Conservation (phyloP, 257 asterid species). For the Ballota nigra region DNA sequence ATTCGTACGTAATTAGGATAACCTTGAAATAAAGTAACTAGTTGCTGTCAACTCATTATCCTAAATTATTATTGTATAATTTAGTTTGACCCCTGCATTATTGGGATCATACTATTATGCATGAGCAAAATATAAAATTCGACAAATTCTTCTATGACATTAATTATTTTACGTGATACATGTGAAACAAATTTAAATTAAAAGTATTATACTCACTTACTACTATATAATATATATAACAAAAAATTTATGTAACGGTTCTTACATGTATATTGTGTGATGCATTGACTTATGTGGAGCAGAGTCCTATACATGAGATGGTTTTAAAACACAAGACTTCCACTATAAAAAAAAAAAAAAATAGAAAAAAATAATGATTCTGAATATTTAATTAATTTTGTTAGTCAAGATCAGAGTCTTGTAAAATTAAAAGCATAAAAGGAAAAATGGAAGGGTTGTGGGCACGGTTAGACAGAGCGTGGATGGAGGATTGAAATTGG, state of each 20-base stretch:
- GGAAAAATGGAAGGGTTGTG: not conserved
- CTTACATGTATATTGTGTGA: too few relatives aligned
- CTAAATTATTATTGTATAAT: not conserved
- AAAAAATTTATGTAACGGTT: too few relatives aligned
- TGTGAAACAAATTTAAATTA: not conserved
- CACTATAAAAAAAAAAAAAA: too few relatives aligned
- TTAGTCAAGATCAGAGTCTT: too few relatives aligned
- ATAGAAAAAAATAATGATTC: too few relatives aligned
- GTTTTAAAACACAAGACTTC: too few relatives aligned
- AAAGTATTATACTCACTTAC: not conserved
- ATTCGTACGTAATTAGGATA: too few relatives aligned
- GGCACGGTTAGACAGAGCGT: constrained; percentile 33
- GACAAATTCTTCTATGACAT: not conserved
- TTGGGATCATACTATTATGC: not conserved
- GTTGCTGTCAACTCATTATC: not conserved
- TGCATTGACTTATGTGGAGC: too few relatives aligned
- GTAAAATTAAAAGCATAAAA: too few relatives aligned
- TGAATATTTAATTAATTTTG: too few relatives aligned
- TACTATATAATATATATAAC: too few relatives aligned
- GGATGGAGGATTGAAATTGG: constrained; percentile 34
- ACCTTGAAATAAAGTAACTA: not conserved
- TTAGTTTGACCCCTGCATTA: not conserved
- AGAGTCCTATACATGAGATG: too few relatives aligned
- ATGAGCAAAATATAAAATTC: not conserved
- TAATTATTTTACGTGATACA: not conserved